phyloP scores from a whole-genome alignment of 306 rosid genomes.

The Astragalus membranaceus region DNA sequence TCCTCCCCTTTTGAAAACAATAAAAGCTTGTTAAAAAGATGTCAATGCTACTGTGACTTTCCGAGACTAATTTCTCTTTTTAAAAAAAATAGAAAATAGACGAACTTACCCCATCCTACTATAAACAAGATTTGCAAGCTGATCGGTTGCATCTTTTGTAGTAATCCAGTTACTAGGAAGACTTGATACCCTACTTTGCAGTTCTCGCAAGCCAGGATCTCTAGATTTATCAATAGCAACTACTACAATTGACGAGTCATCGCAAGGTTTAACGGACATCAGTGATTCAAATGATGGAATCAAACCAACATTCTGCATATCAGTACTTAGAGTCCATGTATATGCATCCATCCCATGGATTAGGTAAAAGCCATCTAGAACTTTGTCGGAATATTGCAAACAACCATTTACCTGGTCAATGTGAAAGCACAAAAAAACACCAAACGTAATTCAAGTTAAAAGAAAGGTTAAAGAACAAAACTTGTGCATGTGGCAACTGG shows the following conservation, averaged over 20 bases:
- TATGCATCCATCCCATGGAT: constrained; percentile 53
- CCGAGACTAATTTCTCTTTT: background rate
- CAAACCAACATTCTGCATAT: constrained; percentile 32
- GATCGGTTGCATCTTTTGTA: constrained; percentile 23
- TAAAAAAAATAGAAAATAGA: background rate
- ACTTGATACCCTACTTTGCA: constrained; percentile 29
- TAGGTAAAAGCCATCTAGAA: constrained; percentile 47
- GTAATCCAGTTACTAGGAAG: constrained; percentile 34
- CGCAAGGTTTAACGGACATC: constrained; percentile 32
- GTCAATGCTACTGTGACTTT: background rate
- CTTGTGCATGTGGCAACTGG: background rate
- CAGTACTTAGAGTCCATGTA: constrained; percentile 47
- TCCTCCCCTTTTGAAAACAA: constrained; percentile 35
- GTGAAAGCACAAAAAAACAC: background rate
- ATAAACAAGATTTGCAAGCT: constrained; percentile 41
- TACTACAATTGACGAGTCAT: constrained; percentile 33
- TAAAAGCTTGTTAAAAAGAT: constrained; percentile 11
- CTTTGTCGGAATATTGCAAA: constrained; percentile 41
- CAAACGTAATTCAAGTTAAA: background rate
- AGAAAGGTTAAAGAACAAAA: background rate
- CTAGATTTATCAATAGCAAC: constrained; percentile 39
- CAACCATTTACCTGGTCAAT: constrained; percentile 47
- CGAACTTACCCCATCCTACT: constrained; percentile 46
- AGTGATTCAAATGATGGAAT: constrained; percentile 48
- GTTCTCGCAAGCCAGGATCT: constrained; percentile 43